Percentiles rank a stretch among this genome's conserved stretches.
phyloP scores from a whole-genome alignment of 306 rosid genomes.

The Rosa multiflora region DNA sequence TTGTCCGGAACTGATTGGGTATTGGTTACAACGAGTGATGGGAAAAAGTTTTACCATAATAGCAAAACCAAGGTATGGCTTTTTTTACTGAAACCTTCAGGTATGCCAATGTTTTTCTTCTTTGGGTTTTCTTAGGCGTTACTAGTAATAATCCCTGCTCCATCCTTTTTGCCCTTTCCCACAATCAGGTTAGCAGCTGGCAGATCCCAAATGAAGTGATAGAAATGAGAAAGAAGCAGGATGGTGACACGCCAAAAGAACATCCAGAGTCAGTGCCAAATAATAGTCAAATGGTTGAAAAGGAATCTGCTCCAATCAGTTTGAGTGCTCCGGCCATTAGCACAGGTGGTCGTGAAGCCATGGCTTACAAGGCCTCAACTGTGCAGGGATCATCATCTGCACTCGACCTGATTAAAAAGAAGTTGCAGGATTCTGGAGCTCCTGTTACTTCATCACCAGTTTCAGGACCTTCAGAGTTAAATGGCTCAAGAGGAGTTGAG shows the following conservation, averaged over 20 bases:
- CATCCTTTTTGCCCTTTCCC: slow-evolving; percentile 21
- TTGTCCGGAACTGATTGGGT: slow-evolving; percentile 91
- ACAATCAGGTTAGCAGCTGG: slow-evolving; percentile 89
- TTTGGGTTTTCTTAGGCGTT: slow-evolving; percentile 2
- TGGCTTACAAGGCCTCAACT: slow-evolving; percentile 54
- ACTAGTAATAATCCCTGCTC: not conserved
- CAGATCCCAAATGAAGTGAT: slow-evolving; percentile 94
- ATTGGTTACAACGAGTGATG: slow-evolving; percentile 77
- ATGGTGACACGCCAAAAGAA: slow-evolving; percentile 61
- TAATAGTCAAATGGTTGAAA: slow-evolving; percentile 59
- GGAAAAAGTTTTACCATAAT: slow-evolving; percentile 88
- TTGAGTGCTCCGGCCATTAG: slow-evolving; percentile 85
- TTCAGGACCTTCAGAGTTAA: slow-evolving; percentile 62
- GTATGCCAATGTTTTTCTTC: not conserved
- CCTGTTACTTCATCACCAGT: slow-evolving; percentile 72
- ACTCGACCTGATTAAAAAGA: slow-evolving; percentile 86
- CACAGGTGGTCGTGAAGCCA: slow-evolving; percentile 94
- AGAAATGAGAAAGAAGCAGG: slow-evolving; percentile 80
- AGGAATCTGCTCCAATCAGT: slow-evolving; percentile 61
- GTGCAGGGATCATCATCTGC: slow-evolving; percentile 76
- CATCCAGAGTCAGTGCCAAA: slow-evolving; percentile 49
- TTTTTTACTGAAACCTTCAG: slow-evolving; percentile 1
- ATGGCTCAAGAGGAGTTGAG: slow-evolving; percentile 70
- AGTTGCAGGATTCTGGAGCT: slow-evolving; percentile 89
- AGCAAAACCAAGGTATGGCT: slow-evolving; percentile 76